Percentiles rank a stretch among this genome's conserved stretches.
Conservation (phyloP, 2,329 filamentous ascomycete genomes). For the Xylaria arbuscula region DNA sequence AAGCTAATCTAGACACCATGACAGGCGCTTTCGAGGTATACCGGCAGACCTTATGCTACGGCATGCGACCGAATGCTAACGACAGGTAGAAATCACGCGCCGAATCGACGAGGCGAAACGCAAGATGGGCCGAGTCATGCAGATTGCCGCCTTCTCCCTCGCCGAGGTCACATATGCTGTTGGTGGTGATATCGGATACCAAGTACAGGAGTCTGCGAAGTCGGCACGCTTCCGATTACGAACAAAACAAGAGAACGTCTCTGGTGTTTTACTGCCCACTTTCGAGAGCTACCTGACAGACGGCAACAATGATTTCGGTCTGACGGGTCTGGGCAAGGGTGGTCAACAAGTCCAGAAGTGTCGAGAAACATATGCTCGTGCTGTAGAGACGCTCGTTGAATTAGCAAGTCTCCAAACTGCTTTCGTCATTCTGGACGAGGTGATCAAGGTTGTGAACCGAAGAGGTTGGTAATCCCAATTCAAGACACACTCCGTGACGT, state of each 20-base stretch:
- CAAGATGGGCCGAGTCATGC: constrained; percentile 99
- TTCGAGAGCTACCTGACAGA: constrained; percentile 94
- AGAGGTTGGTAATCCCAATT: constrained; percentile 70
- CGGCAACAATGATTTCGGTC: constrained; percentile 92
- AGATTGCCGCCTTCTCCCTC: constrained; percentile 96
- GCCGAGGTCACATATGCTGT: constrained; percentile 98
- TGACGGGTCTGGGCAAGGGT: constrained; percentile 95
- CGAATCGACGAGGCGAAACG: constrained; percentile 99
- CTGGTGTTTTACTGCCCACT: constrained; percentile 90
- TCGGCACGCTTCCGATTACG: constrained; percentile 91
- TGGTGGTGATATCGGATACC: constrained; percentile 94
- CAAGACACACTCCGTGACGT: neutral
- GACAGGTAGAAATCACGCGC: constrained; percentile 83
- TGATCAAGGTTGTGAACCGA: constrained; percentile 98
- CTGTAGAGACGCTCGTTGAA: constrained; percentile 95
- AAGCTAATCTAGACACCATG: constrained; percentile 30
- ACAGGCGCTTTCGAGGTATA: constrained; percentile 87
- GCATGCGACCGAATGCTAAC: constrained; percentile 22
- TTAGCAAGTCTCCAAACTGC: constrained; percentile 96
- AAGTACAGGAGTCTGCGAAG: constrained; percentile 96
- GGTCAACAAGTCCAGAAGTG: constrained; percentile 96
- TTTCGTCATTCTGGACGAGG: constrained; percentile 97
- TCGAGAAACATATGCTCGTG: constrained; percentile 93
- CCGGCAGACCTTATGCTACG: neutral
- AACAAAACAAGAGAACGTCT: constrained; percentile 98